phyloP scores from a whole-genome alignment of 2,329 filamentous ascomycete species.

The Aspergillus ochraceus region DNA sequence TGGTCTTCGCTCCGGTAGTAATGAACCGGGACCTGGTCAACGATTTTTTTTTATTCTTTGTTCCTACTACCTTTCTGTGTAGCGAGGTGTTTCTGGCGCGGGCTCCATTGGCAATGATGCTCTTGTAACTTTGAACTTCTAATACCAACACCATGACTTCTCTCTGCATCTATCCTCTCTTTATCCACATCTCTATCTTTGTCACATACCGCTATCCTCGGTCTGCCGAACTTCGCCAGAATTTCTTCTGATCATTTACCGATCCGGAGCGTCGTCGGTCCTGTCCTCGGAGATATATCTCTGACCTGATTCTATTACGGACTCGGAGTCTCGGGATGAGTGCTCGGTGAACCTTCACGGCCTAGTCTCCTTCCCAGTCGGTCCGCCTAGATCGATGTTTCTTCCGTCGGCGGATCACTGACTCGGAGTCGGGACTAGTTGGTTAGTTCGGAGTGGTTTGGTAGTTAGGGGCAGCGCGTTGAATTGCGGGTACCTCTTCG shows the following conservation, averaged over 20 bases:
- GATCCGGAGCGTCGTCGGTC: background rate
- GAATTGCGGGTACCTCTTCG: too few species aligned
- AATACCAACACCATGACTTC: background rate
- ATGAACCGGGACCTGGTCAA: background rate
- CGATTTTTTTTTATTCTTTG: background rate
- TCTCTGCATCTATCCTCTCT: too few species aligned
- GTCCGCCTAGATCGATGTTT: too few species aligned
- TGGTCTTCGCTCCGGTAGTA: slow-evolving; percentile 2
- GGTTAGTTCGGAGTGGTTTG: too few species aligned
- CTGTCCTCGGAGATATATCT: background rate
- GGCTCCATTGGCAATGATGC: background rate
- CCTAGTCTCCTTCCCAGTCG: background rate
- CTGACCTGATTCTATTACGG: background rate
- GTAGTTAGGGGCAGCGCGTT: too few species aligned
- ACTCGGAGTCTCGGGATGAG: background rate
- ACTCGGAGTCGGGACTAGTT: too few species aligned
- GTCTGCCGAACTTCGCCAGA: background rate
- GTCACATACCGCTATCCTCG: background rate
- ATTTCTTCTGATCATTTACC: background rate
- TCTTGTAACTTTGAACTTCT: background rate
- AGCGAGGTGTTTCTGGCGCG: background rate
- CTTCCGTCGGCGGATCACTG: too few species aligned
- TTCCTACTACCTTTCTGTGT: background rate
- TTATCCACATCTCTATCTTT: background rate
- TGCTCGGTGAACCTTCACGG: background rate